Base-by-base conservation (phyloP, 2,329 filamentous ascomycete species). In the Metarhizium anisopliae region DNA sequence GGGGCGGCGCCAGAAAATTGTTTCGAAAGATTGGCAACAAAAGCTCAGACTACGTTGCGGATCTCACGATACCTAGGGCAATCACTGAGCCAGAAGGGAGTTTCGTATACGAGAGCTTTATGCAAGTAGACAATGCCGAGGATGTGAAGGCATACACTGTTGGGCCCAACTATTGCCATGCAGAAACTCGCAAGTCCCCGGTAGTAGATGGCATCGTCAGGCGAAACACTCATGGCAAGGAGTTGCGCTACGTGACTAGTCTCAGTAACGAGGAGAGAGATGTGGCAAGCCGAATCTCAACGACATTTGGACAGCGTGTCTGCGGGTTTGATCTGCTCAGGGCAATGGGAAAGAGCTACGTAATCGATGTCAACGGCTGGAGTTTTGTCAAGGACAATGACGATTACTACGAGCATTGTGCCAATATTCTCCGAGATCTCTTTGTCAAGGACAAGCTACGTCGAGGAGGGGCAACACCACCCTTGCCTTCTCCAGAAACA, bases 341-440 rank as follows among this genome's bases (percentile, higher is more conserved):
- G 32, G 90, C 92, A 13, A 86, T 84, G 52, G 90, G 91, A 16
- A 90, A 90, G 69, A 97, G 93, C 68, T 99, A 90, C 72, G 94
- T 99, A 51, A 99, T 99, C 62, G 94, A 99, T 65, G 94, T 99
- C 63, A 99, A 99, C 69, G 94, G 94, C 13, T 99, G 95, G 95
- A 97, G 93, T 67, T 99, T 99, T 66, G 94, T 99, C 70, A 99
- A 99, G 70, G 95, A 99, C 70, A 99, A 99, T 65, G 93, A 96
- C 59, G 92, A 95, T 58, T 99, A 99, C 71, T 99, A 99, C 69
- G 89, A 97, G 66, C 90, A 90, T 66, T 94, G 87, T 63, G 85
- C 94, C 25, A 85, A 78, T 58, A 96, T 97, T 51, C 75, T 99
- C 53, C 89, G 86, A 66, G 86, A 94, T 6, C 89, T 95, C 67